phyloP scores from a whole-genome alignment of 2,329 filamentous ascomycete species.

The Aspergillus piperis region DNA sequence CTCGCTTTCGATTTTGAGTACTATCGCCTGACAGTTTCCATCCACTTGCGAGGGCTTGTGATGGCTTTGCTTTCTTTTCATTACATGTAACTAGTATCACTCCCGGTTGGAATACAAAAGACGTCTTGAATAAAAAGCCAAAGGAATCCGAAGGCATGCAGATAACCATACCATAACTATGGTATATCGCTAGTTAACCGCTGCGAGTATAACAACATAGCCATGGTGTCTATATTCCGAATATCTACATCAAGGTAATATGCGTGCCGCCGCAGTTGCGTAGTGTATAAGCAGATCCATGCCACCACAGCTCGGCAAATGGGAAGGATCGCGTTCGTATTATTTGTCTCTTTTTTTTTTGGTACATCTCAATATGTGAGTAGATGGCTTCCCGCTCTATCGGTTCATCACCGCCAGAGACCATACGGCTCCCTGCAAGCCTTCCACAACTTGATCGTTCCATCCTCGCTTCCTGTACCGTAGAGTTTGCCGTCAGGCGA shows the following conservation, averaged over 20 bases:
- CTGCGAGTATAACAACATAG: too few relatives aligned
- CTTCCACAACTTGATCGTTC: constrained; percentile 91
- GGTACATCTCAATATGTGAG: not conserved
- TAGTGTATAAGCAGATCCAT: too few relatives aligned
- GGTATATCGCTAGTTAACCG: not conserved
- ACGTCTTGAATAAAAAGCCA: too few relatives aligned
- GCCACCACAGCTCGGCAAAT: not conserved
- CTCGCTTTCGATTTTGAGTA: not conserved
- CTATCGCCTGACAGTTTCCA: not conserved
- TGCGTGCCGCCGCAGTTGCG: too few relatives aligned
- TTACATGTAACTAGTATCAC: not conserved
- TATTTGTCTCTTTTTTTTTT: not conserved
- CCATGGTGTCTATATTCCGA: too few relatives aligned
- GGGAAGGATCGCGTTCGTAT: not conserved
- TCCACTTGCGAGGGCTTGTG: not conserved
- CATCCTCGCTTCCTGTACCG: constrained; percentile 93
- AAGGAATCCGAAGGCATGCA: too few relatives aligned
- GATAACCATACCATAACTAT: not conserved
- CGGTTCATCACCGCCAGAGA: constrained; percentile 56
- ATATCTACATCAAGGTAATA: too few relatives aligned
- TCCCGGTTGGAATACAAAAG: not conserved
- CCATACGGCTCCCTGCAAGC: constrained; percentile 66
- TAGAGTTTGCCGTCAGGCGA: constrained; percentile 95
- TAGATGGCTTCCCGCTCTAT: not conserved
- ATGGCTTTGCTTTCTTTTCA: not conserved